phyloP scores from a whole-genome alignment of 768 basidiomycete species.

The Tricholoma bakamatsutake region DNA sequence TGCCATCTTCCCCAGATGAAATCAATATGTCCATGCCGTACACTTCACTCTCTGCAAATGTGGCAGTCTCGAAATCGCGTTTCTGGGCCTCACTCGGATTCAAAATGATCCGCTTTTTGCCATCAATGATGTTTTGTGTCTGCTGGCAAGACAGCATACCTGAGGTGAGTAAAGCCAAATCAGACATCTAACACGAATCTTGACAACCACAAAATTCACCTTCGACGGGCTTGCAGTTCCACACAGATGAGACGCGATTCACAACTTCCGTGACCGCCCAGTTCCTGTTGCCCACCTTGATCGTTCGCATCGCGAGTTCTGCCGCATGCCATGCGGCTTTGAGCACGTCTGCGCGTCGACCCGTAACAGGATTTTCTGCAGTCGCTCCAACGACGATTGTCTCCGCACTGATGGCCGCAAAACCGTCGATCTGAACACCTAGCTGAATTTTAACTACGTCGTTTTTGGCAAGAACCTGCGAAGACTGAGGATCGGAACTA shows the following conservation, averaged over 20 bases:
- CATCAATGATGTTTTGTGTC: constrained; percentile 90
- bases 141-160: constrained; percentile 96
- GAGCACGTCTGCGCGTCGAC: constrained; percentile 83
- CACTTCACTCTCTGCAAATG: constrained; percentile 90
- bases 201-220: constrained; percentile 37
- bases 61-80: constrained; percentile 77
- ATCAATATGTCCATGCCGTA: constrained; percentile 92
- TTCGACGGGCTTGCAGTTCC: constrained; percentile 92
- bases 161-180: constrained; percentile 22
- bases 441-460: constrained; percentile 96
- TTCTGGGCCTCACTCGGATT: constrained; percentile 84
- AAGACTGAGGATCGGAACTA: constrained; percentile 71
- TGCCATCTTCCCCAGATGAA: constrained; percentile 85
- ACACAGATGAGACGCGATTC: constrained; percentile 59
- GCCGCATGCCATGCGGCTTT: constrained; percentile 93
- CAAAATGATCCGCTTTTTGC: constrained; percentile 91
- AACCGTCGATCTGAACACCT: constrained; percentile 97
- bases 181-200: neutral
- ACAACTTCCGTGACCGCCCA: constrained; percentile 92
- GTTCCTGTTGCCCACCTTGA: constrained; percentile 93
- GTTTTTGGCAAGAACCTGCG: constrained; percentile 65
- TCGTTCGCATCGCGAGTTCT: constrained; percentile 84
- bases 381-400: constrained; percentile 86
- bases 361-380: constrained; percentile 68
- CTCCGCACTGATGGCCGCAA: constrained; percentile 89